phyloP scores from a whole-genome alignment of 345 rosid species.

The Salix caprea region DNA sequence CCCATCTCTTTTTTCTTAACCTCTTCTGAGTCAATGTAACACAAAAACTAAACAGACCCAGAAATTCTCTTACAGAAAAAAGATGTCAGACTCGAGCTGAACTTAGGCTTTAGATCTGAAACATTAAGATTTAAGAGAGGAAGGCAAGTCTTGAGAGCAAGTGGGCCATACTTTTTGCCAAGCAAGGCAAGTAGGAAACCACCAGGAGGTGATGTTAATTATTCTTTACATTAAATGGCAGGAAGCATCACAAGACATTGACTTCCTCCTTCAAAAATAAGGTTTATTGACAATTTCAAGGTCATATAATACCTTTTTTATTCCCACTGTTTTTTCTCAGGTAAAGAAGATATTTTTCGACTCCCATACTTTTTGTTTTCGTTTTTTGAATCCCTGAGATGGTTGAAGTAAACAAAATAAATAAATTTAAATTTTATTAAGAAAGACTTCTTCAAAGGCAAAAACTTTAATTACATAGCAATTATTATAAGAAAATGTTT shows the following conservation, averaged over 20 bases:
- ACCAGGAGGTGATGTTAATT: neutral
- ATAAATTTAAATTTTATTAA: too few species aligned
- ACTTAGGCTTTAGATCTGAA: neutral
- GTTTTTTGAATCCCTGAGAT: too few species aligned
- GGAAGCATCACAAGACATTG: slow-evolving; percentile 4
- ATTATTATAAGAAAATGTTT: too few species aligned
- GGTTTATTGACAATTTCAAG: slow-evolving; percentile 27
- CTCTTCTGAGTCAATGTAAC: slow-evolving; percentile 1
- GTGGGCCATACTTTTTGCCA: slow-evolving; percentile 1
- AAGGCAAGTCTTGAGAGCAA: neutral
- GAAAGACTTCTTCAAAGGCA: too few species aligned
- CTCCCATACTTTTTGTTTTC: too few species aligned
- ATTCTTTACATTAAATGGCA: neutral
- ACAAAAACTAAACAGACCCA: slow-evolving; percentile 6
- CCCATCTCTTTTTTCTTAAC: slow-evolving; percentile 21
- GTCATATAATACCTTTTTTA: neutral
- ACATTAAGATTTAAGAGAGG: neutral
- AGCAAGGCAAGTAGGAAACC: neutral
- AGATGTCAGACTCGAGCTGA: neutral
- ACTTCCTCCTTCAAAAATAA: slow-evolving; percentile 1
- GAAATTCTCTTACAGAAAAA: neutral
- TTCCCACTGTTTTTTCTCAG: neutral
- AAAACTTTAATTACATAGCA: too few species aligned
- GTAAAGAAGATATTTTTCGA: neutral
- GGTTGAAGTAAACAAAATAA: too few species aligned